These are phyloP conservation scores for Fusarium acutatum DNA, from an alignment of 2,329 filamentous ascomycete genomes.

Conservation along the genomic window DNA sequence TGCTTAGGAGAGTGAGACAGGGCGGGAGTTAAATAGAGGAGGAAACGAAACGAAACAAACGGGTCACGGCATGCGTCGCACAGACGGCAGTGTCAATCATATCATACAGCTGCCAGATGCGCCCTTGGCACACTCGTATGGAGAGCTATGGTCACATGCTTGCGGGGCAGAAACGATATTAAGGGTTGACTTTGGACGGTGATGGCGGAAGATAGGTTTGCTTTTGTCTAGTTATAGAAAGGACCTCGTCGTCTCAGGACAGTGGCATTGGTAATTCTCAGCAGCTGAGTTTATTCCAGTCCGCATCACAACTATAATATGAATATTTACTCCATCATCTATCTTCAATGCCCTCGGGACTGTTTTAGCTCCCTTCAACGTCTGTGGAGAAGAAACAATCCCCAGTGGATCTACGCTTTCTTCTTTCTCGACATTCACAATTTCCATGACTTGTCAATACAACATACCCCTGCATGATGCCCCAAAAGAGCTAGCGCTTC, in stretches of 20 bases:
- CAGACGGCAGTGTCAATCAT: not conserved
- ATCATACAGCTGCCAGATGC: not conserved
- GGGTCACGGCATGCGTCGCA: not conserved
- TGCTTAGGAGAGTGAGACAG: not conserved
- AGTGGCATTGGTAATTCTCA: not conserved
- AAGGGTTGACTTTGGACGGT: not conserved
- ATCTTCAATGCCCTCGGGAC: not conserved
- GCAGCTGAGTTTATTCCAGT: too few relatives aligned
- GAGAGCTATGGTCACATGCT: not conserved
- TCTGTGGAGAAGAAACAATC: not conserved
- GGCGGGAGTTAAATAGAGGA: not conserved
- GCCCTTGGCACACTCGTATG: not conserved
- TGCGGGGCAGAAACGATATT: not conserved
- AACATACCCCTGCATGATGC: not conserved
- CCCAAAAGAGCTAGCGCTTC: not conserved
- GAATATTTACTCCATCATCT: too few relatives aligned
- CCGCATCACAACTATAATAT: accelerated
- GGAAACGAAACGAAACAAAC: not conserved
- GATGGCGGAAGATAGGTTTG: not conserved
- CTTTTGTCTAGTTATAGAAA: not conserved
- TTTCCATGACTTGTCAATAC: not conserved
- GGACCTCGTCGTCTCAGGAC: not conserved
- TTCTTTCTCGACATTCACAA: not conserved
- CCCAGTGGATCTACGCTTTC: not conserved
- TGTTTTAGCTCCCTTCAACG: not conserved